A percentile compares a stretch with the other conserved stretches of the same genome.
Evolutionary conservation across 495 filamentous ascomycete species (phyloP).

Genomic region (Trichoderma reesei): DNA sequence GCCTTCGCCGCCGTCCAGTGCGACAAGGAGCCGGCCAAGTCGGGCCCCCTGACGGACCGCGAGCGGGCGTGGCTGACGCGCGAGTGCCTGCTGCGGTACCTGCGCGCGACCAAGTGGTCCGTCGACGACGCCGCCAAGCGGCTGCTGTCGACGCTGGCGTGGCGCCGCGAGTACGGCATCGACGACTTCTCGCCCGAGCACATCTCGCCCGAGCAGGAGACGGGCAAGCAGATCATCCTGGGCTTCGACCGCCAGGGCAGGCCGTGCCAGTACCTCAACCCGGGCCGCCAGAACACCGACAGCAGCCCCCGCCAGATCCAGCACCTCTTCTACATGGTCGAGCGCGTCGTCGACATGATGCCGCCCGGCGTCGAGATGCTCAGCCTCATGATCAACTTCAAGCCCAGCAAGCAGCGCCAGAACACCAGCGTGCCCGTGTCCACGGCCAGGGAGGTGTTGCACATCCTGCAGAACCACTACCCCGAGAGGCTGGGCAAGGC

Average conservation of each 20-base stretch:
- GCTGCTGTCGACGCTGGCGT: conserved; percentile 67
- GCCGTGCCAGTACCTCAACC: conserved; percentile 81
- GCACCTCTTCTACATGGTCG: conserved; percentile 91
- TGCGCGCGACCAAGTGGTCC: conserved; percentile 90
- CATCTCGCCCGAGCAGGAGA: conserved; percentile 85
- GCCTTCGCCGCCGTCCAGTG: conserved; percentile 63
- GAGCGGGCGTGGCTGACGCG: conserved; percentile 85
- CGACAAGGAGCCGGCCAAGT: conserved; percentile 47
- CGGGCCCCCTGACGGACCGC: conserved; percentile 57
- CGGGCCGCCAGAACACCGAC: conserved; percentile 85
- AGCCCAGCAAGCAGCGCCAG: conserved; percentile 51
- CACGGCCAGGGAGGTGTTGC: conserved; percentile 67
- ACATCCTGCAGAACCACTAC: conserved; percentile 89
- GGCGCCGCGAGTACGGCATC: conserved; percentile 81
- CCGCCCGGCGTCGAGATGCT: conserved; percentile 75
- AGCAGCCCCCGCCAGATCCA: conserved; percentile 83
- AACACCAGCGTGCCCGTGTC: conserved; percentile 67
- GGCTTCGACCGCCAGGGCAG: conserved; percentile 79
- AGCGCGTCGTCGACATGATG: conserved; percentile 81
- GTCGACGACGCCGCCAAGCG: conserved; percentile 64
- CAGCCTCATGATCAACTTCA: conserved; percentile 82
- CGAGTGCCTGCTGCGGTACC: conserved; percentile 86
- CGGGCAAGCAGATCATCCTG: conserved; percentile 82
- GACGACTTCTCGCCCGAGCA: conserved; percentile 67
- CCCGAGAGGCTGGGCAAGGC: conserved; percentile 86